Evolutionary conservation across 495 filamentous ascomycete species (phyloP).

Genomic region (Penicillium egyptiacum): DNA sequence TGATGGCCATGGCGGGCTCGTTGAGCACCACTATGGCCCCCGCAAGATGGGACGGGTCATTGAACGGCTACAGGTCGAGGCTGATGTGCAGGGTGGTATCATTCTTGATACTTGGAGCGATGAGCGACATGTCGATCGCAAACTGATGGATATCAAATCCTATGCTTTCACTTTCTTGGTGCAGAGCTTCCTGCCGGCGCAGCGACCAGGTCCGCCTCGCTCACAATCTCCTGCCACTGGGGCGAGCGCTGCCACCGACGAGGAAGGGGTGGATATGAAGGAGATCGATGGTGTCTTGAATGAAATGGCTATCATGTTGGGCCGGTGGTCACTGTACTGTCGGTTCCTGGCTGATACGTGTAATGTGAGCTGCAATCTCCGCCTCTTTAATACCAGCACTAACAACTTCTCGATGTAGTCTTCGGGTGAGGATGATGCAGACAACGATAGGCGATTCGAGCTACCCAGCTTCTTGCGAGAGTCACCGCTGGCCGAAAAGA

Average conservation of each 20-base stretch:
- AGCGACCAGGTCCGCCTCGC: slow-evolving; percentile 55
- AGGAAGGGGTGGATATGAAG: slow-evolving; percentile 93
- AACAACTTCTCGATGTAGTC: slow-evolving; percentile 22
- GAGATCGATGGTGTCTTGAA: slow-evolving; percentile 84
- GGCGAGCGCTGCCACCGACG: slow-evolving; percentile 57
- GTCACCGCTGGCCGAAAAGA: slow-evolving; percentile 73
- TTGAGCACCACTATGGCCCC: slow-evolving; percentile 88
- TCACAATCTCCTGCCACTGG: slow-evolving; percentile 66
- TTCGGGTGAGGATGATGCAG: slow-evolving; percentile 24
- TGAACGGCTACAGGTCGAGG: slow-evolving; percentile 88
- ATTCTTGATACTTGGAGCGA: slow-evolving; percentile 94
- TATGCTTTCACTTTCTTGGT: slow-evolving; percentile 97
- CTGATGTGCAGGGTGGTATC: slow-evolving; percentile 96
- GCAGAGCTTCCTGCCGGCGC: slow-evolving; percentile 82
- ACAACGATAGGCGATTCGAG: slow-evolving; percentile 33
- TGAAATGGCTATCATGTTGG: slow-evolving; percentile 87
- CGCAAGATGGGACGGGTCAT: slow-evolving; percentile 96
- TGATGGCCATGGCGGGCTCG: slow-evolving; percentile 82
- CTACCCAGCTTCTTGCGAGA: slow-evolving; percentile 70
- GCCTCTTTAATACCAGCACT: slow-evolving; percentile 17
- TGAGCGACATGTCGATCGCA: slow-evolving; percentile 77
- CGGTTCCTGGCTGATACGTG: slow-evolving; percentile 86
- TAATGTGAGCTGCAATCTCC: slow-evolving; percentile 53
- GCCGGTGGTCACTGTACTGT: slow-evolving; percentile 88
- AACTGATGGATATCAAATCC: slow-evolving; percentile 88